phyloP scores from a whole-genome alignment of 179 eudicot species.

The Silene vulgaris region DNA sequence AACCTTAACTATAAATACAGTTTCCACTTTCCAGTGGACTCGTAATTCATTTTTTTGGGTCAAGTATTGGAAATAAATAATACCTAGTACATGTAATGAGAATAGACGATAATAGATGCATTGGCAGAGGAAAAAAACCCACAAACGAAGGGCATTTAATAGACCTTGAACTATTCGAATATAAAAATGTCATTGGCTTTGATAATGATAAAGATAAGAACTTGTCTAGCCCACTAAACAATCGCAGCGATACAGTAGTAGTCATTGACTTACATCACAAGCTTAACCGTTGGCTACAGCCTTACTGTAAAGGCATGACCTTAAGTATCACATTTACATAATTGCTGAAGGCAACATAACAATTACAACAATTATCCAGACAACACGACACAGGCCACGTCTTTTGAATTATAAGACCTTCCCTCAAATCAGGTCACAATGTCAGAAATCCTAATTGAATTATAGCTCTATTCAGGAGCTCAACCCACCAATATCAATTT shows the following conservation, averaged over 20 bases:
- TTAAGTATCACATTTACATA: too few relatives aligned
- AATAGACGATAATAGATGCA: not conserved
- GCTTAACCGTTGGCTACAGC: not conserved
- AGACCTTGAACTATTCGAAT: not conserved
- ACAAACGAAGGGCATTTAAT: not conserved
- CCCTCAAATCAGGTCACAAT: not conserved
- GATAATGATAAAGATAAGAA: too few relatives aligned
- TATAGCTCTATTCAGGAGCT: too few relatives aligned
- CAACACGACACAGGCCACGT: not conserved
- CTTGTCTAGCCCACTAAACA: not conserved
- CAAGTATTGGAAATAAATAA: not conserved
- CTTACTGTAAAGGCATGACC: too few relatives aligned
- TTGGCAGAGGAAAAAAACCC: not conserved
- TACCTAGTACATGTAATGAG: not conserved
- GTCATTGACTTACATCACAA: not conserved
- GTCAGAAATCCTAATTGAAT: too few relatives aligned
- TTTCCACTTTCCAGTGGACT: too few relatives aligned
- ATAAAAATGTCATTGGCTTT: too few relatives aligned
- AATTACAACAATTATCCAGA: not conserved
- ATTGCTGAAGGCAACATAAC: too few relatives aligned
- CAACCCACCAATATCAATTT: not conserved
- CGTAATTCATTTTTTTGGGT: too few relatives aligned
- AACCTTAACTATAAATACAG: too few relatives aligned
- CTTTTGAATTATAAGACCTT: not conserved
- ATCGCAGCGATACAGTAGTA: not conserved